Conservation (phyloP, 257 asterid species). For the Misopates orontium region DNA sequence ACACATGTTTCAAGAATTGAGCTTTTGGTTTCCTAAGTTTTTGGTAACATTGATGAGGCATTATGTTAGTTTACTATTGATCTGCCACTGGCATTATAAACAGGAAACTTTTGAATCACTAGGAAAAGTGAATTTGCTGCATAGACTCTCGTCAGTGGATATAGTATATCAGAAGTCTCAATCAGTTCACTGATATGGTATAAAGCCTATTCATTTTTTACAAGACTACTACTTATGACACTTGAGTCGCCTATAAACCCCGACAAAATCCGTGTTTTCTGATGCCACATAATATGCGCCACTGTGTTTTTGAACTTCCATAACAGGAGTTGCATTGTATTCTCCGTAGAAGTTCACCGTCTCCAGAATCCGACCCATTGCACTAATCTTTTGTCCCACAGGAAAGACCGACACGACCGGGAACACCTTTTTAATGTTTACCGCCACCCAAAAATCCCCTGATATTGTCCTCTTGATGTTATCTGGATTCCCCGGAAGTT, state of each 20-base stretch:
- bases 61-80: not conserved
- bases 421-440: constrained; percentile 27
- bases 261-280: constrained; percentile 20
- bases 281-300: constrained; percentile 24
- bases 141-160: constrained; percentile 95
- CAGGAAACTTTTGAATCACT: constrained; percentile 28
- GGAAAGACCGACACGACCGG: constrained; percentile 30
- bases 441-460: constrained; percentile 53
- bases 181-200: constrained; percentile 75
- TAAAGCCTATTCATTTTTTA: too few species aligned
- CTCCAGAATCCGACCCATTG: constrained; percentile 27
- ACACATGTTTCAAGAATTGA: not conserved
- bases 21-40: not conserved
- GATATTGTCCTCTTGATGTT: constrained; percentile 31
- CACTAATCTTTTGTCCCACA: constrained; percentile 11
- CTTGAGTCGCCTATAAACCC: constrained; percentile 10
- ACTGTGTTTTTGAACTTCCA: constrained; percentile 24
- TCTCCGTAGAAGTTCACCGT: constrained; percentile 24
- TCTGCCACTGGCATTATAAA: not conserved
- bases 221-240: not conserved
- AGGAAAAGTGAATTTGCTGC: constrained; percentile 99
- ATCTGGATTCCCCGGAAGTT: constrained; percentile 33
- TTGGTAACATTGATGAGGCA: not conserved
- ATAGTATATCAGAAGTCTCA: constrained; percentile 53
- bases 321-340: constrained; percentile 23